A percentile compares a stretch with the other conserved stretches of the same genome.
Conservation (phyloP, 805 yeast genomes). For the Lipomyces lipofer region DNA sequence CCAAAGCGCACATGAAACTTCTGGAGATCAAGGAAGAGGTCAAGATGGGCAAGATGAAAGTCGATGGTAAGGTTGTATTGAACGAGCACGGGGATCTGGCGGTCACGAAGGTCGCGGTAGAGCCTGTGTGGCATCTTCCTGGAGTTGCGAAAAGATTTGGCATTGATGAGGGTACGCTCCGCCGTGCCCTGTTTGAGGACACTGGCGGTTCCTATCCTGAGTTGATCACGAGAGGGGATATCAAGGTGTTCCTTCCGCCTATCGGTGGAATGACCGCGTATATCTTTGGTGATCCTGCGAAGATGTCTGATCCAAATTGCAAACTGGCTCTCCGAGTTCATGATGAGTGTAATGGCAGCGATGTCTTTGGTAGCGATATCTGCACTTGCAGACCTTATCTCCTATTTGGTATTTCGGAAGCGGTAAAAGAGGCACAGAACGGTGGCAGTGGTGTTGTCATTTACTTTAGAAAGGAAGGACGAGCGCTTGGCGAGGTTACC, state of each 20-base stretch:
- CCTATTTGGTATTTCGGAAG: conserved; percentile 65
- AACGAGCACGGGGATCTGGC: conserved; percentile 62
- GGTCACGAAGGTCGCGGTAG: conserved; percentile 65
- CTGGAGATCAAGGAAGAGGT: conserved; percentile 61
- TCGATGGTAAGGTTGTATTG: conserved; percentile 62
- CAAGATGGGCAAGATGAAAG: conserved; percentile 51
- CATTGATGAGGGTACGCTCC: conserved; percentile 54
- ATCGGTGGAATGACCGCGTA: conserved; percentile 69
- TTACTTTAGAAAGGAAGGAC: conserved; percentile 68
- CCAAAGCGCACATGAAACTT: conserved; percentile 64
- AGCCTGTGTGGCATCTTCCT: conserved; percentile 71
- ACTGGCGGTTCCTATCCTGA: conserved; percentile 74
- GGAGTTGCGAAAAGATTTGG: conserved; percentile 66
- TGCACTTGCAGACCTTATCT: conserved; percentile 71
- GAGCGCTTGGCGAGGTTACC: conserved; percentile 70
- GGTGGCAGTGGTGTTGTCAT: conserved; percentile 67
- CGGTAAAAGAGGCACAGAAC: conserved; percentile 65
- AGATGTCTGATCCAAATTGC: conserved; percentile 53
- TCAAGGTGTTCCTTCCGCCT: conserved; percentile 66
- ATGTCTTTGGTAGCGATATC: conserved; percentile 66
- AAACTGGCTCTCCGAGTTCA: conserved; percentile 61
- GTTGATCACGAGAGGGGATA: conserved; percentile 64
- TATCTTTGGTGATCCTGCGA: conserved; percentile 61
- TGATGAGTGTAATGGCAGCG: conserved; percentile 71
- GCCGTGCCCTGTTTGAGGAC: conserved; percentile 64